Base-by-base conservation (phyloP, 2,329 filamentous ascomycete species). In the Ascochyta viciae-villosae region DNA sequence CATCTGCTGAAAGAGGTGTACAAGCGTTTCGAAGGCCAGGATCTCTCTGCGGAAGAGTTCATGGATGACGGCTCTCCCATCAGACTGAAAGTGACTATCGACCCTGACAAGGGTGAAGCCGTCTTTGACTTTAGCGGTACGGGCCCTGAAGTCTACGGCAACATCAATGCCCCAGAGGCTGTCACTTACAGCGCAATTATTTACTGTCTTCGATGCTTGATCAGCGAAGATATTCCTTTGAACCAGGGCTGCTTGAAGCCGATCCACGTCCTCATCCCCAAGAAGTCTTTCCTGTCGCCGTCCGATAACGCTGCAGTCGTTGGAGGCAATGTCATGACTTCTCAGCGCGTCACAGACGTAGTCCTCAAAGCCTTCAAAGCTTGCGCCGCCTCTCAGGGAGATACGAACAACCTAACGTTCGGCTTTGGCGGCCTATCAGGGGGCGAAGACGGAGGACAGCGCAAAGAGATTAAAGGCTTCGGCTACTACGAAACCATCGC, bases 61-160 rank as follows among this genome's bases (percentile, higher is more conserved):
- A 95, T 96, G 90, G 92, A 96, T 65, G 91, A 96, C 65, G 91
- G 91, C 24, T 90, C 85, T 9, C 89, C 90, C 0, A 94, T 96
- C 66, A 81, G 84, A 47, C 82, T 96, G 6, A 88, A 87, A 58
- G 83, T 96, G 10, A 88, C 85, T 1, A 95, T 96, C 61, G 85
- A 94, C 67, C 83, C 85, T 0, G 82, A 87, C 0, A 87, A 89
- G 38, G 91, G 90, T 15, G 88, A 90, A 58, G 91, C 91, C 0
- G 78, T 89, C 0, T 96, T 95, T 68, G 87, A 95, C 74, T 90
- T 95, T 72, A 82, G 80, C 0, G 91, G 91, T 19, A 95, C 91
- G 0, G 91, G 91, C 0, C 87, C 89, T 0, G 89, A 95, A 74
- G 89, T 92, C 1, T 91, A 91, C 65, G 89, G 82, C 39, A 93